Conservation (phyloP, 2,329 filamentous ascomycete species). For the Colletotrichum phormii region DNA sequence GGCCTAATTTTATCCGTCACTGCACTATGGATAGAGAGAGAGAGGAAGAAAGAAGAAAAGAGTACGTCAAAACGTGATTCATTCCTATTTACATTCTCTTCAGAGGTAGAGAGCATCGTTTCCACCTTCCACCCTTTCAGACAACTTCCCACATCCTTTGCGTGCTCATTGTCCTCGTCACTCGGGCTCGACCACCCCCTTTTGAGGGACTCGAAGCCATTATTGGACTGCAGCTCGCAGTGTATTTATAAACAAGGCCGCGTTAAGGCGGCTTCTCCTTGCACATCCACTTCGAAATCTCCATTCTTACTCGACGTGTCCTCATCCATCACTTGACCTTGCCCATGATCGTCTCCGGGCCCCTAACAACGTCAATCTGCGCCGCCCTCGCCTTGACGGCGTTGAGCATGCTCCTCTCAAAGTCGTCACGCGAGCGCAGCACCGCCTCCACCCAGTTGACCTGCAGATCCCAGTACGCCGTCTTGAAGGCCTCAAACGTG, state of each 20-base stretch:
- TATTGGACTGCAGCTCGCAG: not conserved
- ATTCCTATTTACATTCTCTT: not conserved
- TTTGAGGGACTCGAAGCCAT: not conserved
- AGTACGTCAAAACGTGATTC: not conserved
- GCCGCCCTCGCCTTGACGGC: slow-evolving; percentile 90
- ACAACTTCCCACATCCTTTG: not conserved
- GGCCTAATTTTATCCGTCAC: not conserved
- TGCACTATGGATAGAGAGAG: not conserved
- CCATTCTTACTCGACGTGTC: no score
- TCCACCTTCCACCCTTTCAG: not conserved
- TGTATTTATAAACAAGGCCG: not conserved
- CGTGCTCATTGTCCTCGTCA: not conserved
- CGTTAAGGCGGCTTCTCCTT: no score
- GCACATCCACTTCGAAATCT: no score
- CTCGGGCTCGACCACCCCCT: not conserved
- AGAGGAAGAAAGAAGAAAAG: not conserved
- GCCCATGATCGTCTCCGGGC: slow-evolving; percentile 92
- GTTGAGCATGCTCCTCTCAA: slow-evolving; percentile 90
- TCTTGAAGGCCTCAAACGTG: slow-evolving; percentile 87
- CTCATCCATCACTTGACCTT: slow-evolving; percentile 76
- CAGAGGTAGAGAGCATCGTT: not conserved
- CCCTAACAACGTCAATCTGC: slow-evolving; percentile 83
- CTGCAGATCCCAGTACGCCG: slow-evolving; percentile 91
- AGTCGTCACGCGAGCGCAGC: slow-evolving; percentile 88
- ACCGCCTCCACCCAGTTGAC: slow-evolving; percentile 97